Percentiles rank a stretch among this genome's conserved stretches.
These are phyloP conservation scores for Aristolochia californica DNA, from an alignment of 164 flowering plant genomes.

Conservation along the genomic window DNA sequence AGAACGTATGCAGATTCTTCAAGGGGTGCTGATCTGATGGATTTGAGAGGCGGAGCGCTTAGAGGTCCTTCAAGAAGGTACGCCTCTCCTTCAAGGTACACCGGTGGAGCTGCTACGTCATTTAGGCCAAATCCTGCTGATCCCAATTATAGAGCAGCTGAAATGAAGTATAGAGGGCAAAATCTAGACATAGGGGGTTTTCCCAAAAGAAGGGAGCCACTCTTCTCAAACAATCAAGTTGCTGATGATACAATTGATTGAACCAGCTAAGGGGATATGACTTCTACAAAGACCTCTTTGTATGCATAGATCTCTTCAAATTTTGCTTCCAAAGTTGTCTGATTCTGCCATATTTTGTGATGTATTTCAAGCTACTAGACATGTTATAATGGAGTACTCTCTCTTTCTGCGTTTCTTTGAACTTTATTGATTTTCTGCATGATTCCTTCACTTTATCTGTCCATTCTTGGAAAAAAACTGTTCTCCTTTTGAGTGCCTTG, in stretches of 20 bases:
- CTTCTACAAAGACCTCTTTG: neutral
- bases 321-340: constrained; percentile 1
- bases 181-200: constrained; percentile 48
- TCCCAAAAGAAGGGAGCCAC: constrained; percentile 56
- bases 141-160: constrained; percentile 47
- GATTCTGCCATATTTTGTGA: no score
- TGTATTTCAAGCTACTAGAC: no score
- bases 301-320: constrained; percentile 8
- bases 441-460: no score
- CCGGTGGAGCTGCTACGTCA: constrained; percentile 47
- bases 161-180: constrained; percentile 64
- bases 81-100: constrained; percentile 57
- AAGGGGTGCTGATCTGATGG: constrained; percentile 50
- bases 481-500: no score
- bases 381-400: no score
- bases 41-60: constrained; percentile 44
- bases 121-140: constrained; percentile 53
- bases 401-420: no score
- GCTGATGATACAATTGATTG: constrained; percentile 44
- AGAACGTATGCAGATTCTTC: constrained; percentile 55
- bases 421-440: no score
- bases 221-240: constrained; percentile 44
- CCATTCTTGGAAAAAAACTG: no score
- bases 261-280: neutral
- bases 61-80: constrained; percentile 68